Evolutionary conservation across 2,329 filamentous ascomycete species (phyloP).

Genomic region (Alternaria triticina): DNA sequence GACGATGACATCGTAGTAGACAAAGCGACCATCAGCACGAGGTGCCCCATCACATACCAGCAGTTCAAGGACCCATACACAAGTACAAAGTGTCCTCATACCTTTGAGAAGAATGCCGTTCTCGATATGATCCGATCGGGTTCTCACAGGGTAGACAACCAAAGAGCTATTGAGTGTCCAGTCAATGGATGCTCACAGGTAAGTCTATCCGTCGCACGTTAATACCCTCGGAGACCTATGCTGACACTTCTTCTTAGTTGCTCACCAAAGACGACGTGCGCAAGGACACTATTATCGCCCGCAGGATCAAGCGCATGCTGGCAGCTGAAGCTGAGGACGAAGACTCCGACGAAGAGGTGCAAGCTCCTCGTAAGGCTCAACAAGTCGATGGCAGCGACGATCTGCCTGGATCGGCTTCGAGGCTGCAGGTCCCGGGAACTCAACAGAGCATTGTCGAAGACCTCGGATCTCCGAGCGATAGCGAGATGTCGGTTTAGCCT

Average conservation of each 20-base stretch:
- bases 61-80: constrained; percentile 71
- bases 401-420: background rate
- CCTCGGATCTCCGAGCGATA: constrained; percentile 24
- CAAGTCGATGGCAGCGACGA: constrained; percentile 1
- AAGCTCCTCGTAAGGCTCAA: constrained; percentile 5
- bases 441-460: constrained; percentile 30
- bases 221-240: background rate
- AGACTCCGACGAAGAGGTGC: constrained; percentile 34
- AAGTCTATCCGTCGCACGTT: background rate
- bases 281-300: constrained; percentile 40
- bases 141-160: constrained; percentile 22
- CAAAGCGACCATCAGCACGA: constrained; percentile 67
- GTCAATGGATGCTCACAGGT: constrained; percentile 67
- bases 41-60: constrained; percentile 72
- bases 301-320: constrained; percentile 49
- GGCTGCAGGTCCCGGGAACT: constrained; percentile 5
- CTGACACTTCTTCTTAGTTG: constrained; percentile 28
- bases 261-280: constrained; percentile 38
- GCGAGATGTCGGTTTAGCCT: constrained; percentile 4
- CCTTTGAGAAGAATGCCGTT: constrained; percentile 72
- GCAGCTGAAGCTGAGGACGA: constrained; percentile 29
- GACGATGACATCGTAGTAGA: constrained; percentile 73
- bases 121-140: constrained; percentile 57
- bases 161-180: constrained; percentile 63
- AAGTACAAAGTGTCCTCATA: constrained; percentile 72